phyloP scores from a whole-genome alignment of 371 early-diverging fungal species.

The Rhizomucor pusillus region DNA sequence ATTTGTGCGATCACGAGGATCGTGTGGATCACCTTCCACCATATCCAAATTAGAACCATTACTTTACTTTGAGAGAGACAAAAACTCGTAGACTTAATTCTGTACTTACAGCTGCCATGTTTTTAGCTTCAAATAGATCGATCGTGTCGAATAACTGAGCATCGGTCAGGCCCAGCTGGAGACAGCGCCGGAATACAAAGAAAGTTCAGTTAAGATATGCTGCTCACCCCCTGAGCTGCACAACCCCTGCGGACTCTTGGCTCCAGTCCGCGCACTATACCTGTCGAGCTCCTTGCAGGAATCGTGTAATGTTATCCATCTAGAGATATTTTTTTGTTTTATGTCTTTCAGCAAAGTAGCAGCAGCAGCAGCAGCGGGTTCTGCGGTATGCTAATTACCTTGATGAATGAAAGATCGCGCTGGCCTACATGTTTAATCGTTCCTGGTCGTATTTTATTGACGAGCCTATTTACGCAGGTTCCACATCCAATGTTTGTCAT shows the following conservation, averaged over 20 bases:
- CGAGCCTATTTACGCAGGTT: constrained; percentile 23
- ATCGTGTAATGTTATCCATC: constrained; percentile 84
- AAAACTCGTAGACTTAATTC: neutral
- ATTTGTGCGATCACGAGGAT: constrained; percentile 28
- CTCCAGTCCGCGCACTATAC: constrained; percentile 17
- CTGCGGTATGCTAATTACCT: no score
- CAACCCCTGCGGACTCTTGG: neutral
- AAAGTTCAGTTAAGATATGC: neutral
- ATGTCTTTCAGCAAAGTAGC: neutral
- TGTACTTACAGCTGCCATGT: constrained; percentile 68
- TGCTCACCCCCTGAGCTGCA: neutral
- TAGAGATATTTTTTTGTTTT: constrained; percentile 24
- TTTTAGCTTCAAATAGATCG: constrained; percentile 85
- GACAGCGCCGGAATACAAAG: neutral
- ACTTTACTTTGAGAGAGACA: no score
- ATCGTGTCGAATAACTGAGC: constrained; percentile 89
- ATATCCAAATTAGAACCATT: neutral
- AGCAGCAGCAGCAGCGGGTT: no score
- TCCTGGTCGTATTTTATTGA: constrained; percentile 44
- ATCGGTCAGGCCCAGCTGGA: constrained; percentile 71
- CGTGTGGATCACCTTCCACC: constrained; percentile 35
- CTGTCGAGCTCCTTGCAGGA: constrained; percentile 61
- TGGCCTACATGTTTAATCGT: constrained; percentile 46
- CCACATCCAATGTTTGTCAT: neutral
- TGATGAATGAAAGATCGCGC: constrained; percentile 41